These are phyloP conservation scores for Coniochaeta hoffmannii DNA, from an alignment of 2,329 filamentous ascomycete genomes.

Conservation along the genomic window DNA sequence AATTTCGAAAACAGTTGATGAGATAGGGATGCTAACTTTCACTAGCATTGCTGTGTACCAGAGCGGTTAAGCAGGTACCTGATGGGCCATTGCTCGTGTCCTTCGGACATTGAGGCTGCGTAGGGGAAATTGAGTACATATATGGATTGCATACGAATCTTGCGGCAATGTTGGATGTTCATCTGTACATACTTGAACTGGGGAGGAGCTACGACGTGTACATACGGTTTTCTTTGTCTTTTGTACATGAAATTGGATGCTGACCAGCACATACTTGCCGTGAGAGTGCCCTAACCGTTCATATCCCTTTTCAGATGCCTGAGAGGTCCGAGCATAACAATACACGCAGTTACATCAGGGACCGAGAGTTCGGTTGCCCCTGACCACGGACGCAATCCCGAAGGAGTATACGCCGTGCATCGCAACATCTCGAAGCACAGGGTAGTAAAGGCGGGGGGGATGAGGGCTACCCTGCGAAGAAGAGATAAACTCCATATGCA, in stretches of 20 bases:
- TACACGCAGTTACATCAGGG: no score
- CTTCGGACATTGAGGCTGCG: no score
- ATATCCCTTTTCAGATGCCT: no score
- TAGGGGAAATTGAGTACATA: background rate
- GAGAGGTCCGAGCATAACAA: no score
- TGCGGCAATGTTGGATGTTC: background rate
- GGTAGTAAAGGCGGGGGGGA: no score
- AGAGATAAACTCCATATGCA: no score
- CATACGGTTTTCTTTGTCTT: background rate
- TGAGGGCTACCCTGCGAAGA: no score
- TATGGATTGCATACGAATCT: background rate
- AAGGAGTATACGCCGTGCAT: background rate
- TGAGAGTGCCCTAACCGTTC: background rate
- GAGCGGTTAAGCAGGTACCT: slow-evolving; percentile 10
- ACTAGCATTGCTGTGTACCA: slow-evolving; percentile 27
- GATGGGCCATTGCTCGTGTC: no score
- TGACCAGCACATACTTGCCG: background rate
- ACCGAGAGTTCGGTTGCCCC: background rate
- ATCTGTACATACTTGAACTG: background rate
- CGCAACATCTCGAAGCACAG: background rate
- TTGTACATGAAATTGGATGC: background rate
- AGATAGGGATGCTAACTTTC: background rate
- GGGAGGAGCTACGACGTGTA: background rate
- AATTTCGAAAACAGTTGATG: background rate
- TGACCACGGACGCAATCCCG: background rate